Evolutionary conservation across 495 filamentous ascomycete species (phyloP).

Genomic region (Daldinia childiae): DNA sequence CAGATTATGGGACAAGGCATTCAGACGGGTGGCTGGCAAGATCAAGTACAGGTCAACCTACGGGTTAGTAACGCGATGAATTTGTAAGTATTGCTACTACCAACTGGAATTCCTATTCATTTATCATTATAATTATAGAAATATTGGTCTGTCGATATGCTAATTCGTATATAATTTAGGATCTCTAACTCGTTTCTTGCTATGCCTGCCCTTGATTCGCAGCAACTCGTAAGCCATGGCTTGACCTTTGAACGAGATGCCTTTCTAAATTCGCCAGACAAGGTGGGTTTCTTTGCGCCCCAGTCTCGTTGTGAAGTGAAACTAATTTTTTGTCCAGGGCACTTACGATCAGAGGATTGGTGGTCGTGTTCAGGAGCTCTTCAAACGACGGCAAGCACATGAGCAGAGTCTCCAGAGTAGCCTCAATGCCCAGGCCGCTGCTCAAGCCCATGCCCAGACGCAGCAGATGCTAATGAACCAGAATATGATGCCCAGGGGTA

Average conservation of each 20-base stretch:
- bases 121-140: background rate
- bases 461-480: conserved; percentile 58
- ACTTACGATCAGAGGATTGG: conserved; percentile 51
- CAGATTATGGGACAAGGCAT: conserved; percentile 38
- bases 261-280: conserved; percentile 54
- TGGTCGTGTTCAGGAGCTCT: conserved; percentile 47
- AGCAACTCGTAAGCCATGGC: conserved; percentile 46
- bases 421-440: conserved; percentile 49
- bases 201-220: conserved; percentile 45
- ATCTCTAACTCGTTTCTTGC: conserved; percentile 55
- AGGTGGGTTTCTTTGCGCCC: conserved; percentile 46
- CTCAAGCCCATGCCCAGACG: conserved; percentile 44
- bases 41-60: conserved; percentile 38
- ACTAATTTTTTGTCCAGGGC: conserved; percentile 42
- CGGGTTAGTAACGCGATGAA: conserved; percentile 49
- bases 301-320: conserved; percentile 6
- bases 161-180: conserved; percentile 41
- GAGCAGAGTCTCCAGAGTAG: conserved; percentile 53
- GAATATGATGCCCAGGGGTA: conserved; percentile 51
- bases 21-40: conserved; percentile 48
- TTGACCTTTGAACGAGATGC: conserved; percentile 55
- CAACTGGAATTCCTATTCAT: background rate
- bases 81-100: conserved; percentile 43
- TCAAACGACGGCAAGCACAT: conserved; percentile 54
- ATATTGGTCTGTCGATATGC: background rate